Evolutionary conservation across 345 rosid species (phyloP).

Genomic region (Populus nigra): DNA sequence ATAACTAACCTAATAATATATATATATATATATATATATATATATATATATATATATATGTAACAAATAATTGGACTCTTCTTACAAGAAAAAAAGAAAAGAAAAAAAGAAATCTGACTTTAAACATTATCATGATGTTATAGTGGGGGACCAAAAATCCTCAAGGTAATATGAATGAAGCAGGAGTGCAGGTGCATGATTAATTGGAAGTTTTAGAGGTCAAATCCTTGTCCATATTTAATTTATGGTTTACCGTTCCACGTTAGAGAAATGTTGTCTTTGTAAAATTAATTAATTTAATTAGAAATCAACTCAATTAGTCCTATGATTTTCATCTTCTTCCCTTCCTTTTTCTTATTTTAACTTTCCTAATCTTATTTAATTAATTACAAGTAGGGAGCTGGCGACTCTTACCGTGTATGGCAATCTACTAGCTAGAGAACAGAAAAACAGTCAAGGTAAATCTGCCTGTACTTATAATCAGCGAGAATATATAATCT

Average conservation of each 20-base stretch:
- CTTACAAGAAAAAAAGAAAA: background rate
- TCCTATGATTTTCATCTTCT: background rate
- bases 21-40: too few species aligned
- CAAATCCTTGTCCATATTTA: background rate
- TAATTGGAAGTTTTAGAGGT: background rate
- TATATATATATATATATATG: background rate
- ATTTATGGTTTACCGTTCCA: background rate
- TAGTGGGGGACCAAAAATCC: background rate
- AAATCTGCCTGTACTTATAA: background rate
- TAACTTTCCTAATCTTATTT: too few species aligned
- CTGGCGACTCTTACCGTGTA: background rate
- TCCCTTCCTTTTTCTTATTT: too few species aligned
- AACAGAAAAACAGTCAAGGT: background rate
- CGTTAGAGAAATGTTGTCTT: background rate
- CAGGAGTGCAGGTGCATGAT: background rate
- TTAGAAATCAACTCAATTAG: background rate
- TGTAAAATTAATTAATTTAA: background rate
- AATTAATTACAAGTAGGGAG: background rate
- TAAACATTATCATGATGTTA: background rate
- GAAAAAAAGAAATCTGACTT: background rate
- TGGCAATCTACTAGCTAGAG: too few species aligned
- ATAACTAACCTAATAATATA: background rate
- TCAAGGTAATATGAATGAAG: background rate
- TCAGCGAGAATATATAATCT: background rate
- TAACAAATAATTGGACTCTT: background rate